Base-by-base conservation (phyloP, 148 eudicot genomes). In the Diospyros lotus region DNA sequence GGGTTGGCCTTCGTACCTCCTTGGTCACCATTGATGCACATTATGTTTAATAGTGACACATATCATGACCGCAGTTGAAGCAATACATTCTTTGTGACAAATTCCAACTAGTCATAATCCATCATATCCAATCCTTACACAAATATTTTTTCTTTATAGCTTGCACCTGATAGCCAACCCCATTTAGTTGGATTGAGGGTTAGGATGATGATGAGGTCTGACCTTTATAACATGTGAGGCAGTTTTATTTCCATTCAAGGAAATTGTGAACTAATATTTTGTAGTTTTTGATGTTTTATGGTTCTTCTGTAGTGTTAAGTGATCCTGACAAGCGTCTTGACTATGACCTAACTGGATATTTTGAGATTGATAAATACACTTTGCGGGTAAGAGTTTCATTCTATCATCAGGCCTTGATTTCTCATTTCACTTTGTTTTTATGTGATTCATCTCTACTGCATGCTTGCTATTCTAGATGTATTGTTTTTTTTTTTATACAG, bases 271-370 rank as follows among this genome's bases (percentile, higher is more conserved):
- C 38, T 28, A 52, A 45, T 69, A 48, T 11, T 50, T 9, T 68
- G 46, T 40, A 7, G 7, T 70, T 59, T 72, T 61, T 73, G 52
- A 66, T 58, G 2, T 7, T 14, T 0, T 58, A 42, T 66, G 48
- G 8, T 72, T 44, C 44, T 63, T 41, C 76, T 75, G 48, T 85
- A 89, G 93, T 89, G 40, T 82, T 89, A 78, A 85, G 87, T 74
- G 90, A 89, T 72, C 88, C 88, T 73, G 87, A 62, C 43, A 89
- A 81, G 77, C 80, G 90, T 59, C 84, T 83, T 68, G 86, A 89
- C 39, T 89, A 87, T 80, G 93, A 89, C 80, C 39, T 86, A 53
- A 82, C 75, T 53, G 92, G 89, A 70, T 81, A 84, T 66, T 73
- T 71, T 81, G 92, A 86, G 76, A 81, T 89, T 55, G 86, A 89